Percentiles rank a stretch among this genome's conserved stretches.
These are phyloP conservation scores for Tanacetum coccineum DNA, from an alignment of 129 eudicot genomes.

Conservation along the genomic window DNA sequence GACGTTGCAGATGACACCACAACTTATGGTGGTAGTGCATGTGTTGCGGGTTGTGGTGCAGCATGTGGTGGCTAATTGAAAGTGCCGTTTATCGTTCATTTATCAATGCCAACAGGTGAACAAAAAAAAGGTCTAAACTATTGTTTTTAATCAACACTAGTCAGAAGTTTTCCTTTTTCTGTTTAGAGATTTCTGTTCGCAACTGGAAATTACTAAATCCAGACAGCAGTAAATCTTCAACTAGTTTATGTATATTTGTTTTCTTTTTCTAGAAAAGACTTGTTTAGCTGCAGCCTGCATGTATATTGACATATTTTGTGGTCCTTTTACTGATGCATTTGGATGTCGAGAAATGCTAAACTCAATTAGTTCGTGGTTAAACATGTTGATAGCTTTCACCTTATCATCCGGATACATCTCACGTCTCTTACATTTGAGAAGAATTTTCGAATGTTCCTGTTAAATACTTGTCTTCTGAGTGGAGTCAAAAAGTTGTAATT, in stretches of 20 bases:
- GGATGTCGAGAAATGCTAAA: too few species aligned
- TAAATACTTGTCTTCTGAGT: too few species aligned
- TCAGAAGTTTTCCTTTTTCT: not conserved
- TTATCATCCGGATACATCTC: too few species aligned
- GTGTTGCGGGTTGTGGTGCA: constrained; percentile 42
- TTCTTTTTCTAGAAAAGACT: too few species aligned
- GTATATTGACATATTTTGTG: not conserved
- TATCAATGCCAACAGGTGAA: not conserved
- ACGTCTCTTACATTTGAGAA: too few species aligned
- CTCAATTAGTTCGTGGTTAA: too few species aligned
- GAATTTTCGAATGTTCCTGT: too few species aligned
- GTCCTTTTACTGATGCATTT: too few species aligned
- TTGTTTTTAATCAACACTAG: not conserved
- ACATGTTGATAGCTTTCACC: too few species aligned
- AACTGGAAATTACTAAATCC: not conserved
- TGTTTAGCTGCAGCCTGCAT: not conserved
- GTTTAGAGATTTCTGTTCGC: not conserved
- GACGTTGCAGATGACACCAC: constrained; percentile 24
- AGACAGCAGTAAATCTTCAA: too few species aligned
- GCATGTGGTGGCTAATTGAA: constrained; percentile 40
- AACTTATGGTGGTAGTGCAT: constrained; percentile 28
- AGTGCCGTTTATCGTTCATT: not conserved
- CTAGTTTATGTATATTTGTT: too few species aligned
- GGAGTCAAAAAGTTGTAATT: too few species aligned
- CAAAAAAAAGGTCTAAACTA: not conserved